These are phyloP conservation scores for Stereum hirsutum DNA, from an alignment of 1,284 basidiomycete species.

Conservation along the genomic window DNA sequence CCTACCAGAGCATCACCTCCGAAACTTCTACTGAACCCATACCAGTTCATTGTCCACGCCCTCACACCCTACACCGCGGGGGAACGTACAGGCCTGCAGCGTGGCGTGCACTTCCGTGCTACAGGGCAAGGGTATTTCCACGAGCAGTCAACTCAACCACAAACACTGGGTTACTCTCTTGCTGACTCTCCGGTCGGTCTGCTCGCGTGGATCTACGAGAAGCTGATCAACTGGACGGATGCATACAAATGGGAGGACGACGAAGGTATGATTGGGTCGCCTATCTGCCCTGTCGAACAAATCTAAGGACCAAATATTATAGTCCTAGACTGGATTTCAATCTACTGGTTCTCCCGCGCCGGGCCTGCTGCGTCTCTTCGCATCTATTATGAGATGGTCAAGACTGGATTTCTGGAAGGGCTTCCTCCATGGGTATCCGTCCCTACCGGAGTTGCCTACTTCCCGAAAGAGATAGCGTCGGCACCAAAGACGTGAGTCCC, in stretches of 20 bases:
- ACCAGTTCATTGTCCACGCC: conserved; percentile 17
- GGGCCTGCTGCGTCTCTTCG: conserved; percentile 28
- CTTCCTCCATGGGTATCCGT: conserved; percentile 6
- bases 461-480: conserved; percentile 21
- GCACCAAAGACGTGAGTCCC: conserved; percentile 17
- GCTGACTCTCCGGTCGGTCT: conserved; percentile 50
- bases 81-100: conserved; percentile 16
- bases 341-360: conserved; percentile 29
- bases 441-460: conserved; percentile 23
- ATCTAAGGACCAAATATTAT: not conserved
- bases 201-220: conserved; percentile 55
- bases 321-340: conserved; percentile 31
- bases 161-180: conserved; percentile 35
- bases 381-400: conserved; percentile 26
- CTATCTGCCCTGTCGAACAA: not conserved
- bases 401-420: conserved; percentile 3
- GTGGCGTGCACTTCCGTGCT: conserved; percentile 11
- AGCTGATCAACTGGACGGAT: conserved; percentile 42
- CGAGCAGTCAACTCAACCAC: conserved; percentile 25
- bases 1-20: conserved; percentile 11
- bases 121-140: conserved; percentile 20
- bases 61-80: conserved; percentile 15
- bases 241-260: conserved; percentile 42
- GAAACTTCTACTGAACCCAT: conserved; percentile 15
- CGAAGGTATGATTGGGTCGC: conserved; percentile 22